Base-by-base conservation (phyloP, 140 eudicot species). In the Ambrosia hybrid region DNA sequence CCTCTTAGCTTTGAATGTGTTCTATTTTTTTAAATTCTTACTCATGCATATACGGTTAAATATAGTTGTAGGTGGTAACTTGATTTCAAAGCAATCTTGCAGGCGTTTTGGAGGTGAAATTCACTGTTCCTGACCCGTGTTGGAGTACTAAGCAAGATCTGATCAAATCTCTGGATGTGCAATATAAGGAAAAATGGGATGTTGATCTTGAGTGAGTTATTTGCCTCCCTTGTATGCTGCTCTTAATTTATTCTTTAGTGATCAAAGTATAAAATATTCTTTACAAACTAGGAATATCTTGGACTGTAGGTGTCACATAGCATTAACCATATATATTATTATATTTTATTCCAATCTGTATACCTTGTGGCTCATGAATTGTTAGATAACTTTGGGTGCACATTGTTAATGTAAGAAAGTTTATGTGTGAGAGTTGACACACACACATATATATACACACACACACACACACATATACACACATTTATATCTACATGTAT, bases 161-260 rank as follows among this genome's bases (percentile, higher is more conserved):
- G 7, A 92, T 92, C 14, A 76, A 75, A 78, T 79, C 80, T 45
- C 72, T 92, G 73, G 67, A 89, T 78, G 45, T 65, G 67, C 86
- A 74, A 58, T 92, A 89, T 69, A 79, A 71, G 57, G 89, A 82
- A 60, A 67, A 76, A 2, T 92, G 95, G 98, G 75, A 76, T 53
- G 80, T 80, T 65, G 80, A 64, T 84, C 51, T 63, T 17, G 75
- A 49, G 96, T 92, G 76, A 85, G 95, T 81, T 71, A 15, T 55
- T 73, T 68, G 38, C 13, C 57, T 67, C 11, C 15, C 37, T 53
- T 15, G 16, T 70, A 34, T 65, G 72, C 77, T 45, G 10, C 56
- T 62, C 14, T 37, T 57, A 2, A 15, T 68, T 16, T 63, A 61
- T 3, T 26, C 34, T 13, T 14, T 0, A 9, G 37, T 26, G 34